Evolutionary conservation across 108 stramenopile species (phyloP).

Genomic region (Pseudonitzschia delicatissima): DNA sequence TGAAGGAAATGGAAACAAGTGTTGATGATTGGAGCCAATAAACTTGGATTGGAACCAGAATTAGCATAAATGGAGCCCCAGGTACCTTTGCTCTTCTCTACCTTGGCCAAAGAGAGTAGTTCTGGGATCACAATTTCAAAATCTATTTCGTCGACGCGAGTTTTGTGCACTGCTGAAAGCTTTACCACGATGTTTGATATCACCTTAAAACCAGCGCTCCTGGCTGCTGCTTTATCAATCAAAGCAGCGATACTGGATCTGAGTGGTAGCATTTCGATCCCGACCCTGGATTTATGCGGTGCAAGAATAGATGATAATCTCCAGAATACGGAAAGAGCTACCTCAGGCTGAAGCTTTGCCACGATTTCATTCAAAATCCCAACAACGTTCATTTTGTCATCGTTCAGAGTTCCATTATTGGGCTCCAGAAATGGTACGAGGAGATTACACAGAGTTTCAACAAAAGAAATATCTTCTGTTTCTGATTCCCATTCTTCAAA

Average conservation of each 20-base stretch:
- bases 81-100: conserved; percentile 14
- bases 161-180: conserved; percentile 50
- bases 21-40: conserved; percentile 58
- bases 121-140: conserved; percentile 70
- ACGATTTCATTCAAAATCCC: conserved; percentile 57
- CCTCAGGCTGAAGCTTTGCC: conserved; percentile 35
- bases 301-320: conserved; percentile 54
- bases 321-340: conserved; percentile 38
- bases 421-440: conserved; percentile 68
- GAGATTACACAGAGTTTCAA: conserved; percentile 53
- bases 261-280: conserved; percentile 44
- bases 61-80: conserved; percentile 44
- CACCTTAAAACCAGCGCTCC: conserved; percentile 8
- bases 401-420: conserved; percentile 38
- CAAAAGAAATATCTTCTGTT: conserved; percentile 6
- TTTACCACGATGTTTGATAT: conserved; percentile 41
- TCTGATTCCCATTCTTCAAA: conserved; percentile 13
- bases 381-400: conserved; percentile 62
- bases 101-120: conserved; percentile 50
- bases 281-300: conserved; percentile 57
- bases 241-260: conserved; percentile 36
- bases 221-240: conserved; percentile 9
- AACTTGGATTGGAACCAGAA: conserved; percentile 27
- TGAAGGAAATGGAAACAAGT: conserved; percentile 70
- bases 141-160: conserved; percentile 77